Base-by-base conservation (phyloP, 805 yeast genomes). In the Spathaspora passalidarum region DNA sequence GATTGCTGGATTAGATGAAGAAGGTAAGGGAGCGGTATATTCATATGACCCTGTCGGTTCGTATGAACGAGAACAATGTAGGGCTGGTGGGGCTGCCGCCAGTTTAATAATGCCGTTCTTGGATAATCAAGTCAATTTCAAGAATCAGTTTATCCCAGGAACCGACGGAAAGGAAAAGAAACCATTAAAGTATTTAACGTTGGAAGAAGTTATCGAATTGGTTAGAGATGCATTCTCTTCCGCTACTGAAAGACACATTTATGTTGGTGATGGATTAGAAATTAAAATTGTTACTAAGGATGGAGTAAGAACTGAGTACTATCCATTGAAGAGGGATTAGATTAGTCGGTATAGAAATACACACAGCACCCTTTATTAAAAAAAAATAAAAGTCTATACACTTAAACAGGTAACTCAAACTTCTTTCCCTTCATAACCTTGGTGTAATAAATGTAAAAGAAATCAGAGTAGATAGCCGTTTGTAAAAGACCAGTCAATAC, bases 41-140 rank as follows among this genome's bases (percentile, higher is more conserved):
- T 91, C 98, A 11, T 94, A 88, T 65, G 99, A 94, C 64, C 98
- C 98, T 1, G 96, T 94, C 47, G 99, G 99, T 2, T 89, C 97
- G 1, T 94, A 94, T 63, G 98, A 94, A 69, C 82, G 97, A 59
- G 97, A 91, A 65, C 96, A 91, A 63, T 89, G 97, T 69, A 81
- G 97, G 61, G 98, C 98, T 2, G 97, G 96, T 53, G 99, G 99
- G 37, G 94, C 97, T 11, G 98, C 98, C 22, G 94, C 97, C 1
- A 81, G 90, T 52, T 79, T 94, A 69, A 90, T 94, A 55, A 90
- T 91, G 95, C 99, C 99, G 3, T 94, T 94, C 66, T 80, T 94
- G 61, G 99, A 94, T 68, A 92, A 91, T 66, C 99, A 94, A 73
- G 99, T 94, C 51, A 88, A 90, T 64, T 87, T 89, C 70, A 91